These are phyloP conservation scores for Cymbidium sinense DNA, from an alignment of 106 monocot species.

Conservation along the genomic window DNA sequence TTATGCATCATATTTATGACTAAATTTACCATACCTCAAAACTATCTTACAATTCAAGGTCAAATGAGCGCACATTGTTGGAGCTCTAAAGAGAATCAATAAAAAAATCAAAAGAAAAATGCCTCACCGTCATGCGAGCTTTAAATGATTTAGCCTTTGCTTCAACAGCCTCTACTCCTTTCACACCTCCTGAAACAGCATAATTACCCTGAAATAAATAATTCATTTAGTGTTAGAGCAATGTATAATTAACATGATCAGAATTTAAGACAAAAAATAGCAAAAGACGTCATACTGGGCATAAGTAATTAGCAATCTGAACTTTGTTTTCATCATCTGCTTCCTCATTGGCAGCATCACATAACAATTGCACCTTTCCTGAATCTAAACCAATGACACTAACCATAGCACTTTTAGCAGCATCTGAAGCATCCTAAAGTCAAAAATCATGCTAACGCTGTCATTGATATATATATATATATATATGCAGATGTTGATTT, in stretches of 20 bases:
- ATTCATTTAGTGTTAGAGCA: not conserved
- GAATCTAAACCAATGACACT: conserved; percentile 86
- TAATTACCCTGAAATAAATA: conserved; percentile 65
- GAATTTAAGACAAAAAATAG: not conserved
- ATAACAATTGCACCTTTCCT: conserved; percentile 77
- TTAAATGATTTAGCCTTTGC: conserved; percentile 96
- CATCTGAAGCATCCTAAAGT: conserved; percentile 79
- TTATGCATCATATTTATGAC: not conserved
- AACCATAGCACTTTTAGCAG: conserved; percentile 82
- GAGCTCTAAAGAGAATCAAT: not conserved
- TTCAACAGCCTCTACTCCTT: conserved; percentile 90
- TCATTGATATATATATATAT: conserved; percentile 1
- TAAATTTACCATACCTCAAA: not conserved
- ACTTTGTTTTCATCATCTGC: conserved; percentile 83
- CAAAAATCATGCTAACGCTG: not conserved
- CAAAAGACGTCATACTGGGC: conserved; percentile 51
- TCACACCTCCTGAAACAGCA: conserved; percentile 92
- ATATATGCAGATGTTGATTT: not conserved
- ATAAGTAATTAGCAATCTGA: conserved; percentile 92
- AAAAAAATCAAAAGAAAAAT: not conserved
- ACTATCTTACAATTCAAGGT: not conserved
- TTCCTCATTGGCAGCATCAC: conserved; percentile 95
- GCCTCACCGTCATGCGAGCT: conserved; percentile 91
- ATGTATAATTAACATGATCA: conserved; percentile 9
- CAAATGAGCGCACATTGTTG: not conserved